phyloP scores from a whole-genome alignment of 2,329 filamentous ascomycete genomes.

The Paraconiothyrium sp. region DNA sequence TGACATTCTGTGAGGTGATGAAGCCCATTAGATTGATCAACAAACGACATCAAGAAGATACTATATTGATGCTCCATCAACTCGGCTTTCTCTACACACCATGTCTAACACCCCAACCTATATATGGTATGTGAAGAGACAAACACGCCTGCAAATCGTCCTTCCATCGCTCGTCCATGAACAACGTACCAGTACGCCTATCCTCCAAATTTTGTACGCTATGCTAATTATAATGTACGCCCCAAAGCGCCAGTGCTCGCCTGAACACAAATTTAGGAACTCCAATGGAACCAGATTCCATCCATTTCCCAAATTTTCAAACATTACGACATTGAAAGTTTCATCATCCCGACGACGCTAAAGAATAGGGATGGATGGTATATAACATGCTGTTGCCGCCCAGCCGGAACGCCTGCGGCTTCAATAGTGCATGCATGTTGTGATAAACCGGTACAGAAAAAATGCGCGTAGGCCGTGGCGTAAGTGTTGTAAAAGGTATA shows the following conservation, averaged over 20 bases:
- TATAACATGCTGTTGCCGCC: constrained; percentile 27
- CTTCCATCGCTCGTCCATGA: not conserved
- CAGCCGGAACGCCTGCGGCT: constrained; percentile 15
- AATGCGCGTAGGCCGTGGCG: constrained; percentile 23
- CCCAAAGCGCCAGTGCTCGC: constrained; percentile 8
- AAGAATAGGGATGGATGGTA: constrained; percentile 22
- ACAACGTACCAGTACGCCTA: not conserved
- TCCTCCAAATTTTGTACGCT: constrained; percentile 11
- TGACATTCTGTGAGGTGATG: no score
- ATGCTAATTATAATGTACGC: constrained; percentile 14
- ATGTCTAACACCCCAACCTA: constrained; percentile 4
- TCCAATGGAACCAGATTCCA: not conserved
- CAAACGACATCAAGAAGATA: not conserved
- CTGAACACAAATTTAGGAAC: not conserved
- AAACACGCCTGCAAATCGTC: not conserved
- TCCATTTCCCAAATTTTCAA: not conserved
- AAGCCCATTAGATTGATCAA: no score
- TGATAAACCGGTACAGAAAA: constrained; percentile 16
- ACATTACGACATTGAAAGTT: constrained; percentile 5
- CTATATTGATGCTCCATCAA: not conserved
- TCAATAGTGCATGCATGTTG: constrained; percentile 26
- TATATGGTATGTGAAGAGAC: constrained; percentile 3
- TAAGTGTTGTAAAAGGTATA: constrained; percentile 21
- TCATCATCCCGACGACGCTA: not conserved
- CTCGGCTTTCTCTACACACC: constrained; percentile 4